Conservation (phyloP, 2,329 filamentous ascomycete species). For the Botrytis galanthina region DNA sequence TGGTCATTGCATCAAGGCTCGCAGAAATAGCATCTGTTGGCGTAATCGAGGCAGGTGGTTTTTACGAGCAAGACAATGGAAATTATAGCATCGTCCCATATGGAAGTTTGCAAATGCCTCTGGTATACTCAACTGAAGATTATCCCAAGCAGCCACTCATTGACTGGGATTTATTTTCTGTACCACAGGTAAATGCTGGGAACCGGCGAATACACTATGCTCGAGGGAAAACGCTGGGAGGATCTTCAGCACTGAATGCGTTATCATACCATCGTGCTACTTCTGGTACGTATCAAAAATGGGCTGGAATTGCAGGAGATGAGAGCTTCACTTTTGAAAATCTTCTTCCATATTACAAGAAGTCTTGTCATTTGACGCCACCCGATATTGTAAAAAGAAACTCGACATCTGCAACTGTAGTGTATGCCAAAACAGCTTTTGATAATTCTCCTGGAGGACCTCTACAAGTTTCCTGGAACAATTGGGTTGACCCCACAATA, state of each 20-base stretch:
- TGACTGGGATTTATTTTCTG: conserved; percentile 25
- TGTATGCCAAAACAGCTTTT: conserved; percentile 36
- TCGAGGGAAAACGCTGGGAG: conserved; percentile 40
- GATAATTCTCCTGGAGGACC: conserved; percentile 37
- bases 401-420: neutral
- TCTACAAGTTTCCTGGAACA: conserved; percentile 44
- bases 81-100: conserved; percentile 9
- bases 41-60: conserved; percentile 27
- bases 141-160: conserved; percentile 15
- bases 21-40: conserved; percentile 21
- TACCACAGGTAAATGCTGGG: conserved; percentile 24
- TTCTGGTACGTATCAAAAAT: conserved; percentile 40
- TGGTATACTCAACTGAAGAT: conserved; percentile 17
- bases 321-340: conserved; percentile 47
- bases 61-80: conserved; percentile 21
- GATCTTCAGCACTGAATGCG: conserved; percentile 27
- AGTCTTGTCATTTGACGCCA: conserved; percentile 30
- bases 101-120: neutral
- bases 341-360: conserved; percentile 47
- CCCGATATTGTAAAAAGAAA: conserved; percentile 31
- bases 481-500: conserved; percentile 34
- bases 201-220: conserved; percentile 28
- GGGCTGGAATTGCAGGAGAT: conserved; percentile 45
- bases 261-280: conserved; percentile 19
- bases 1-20: conserved; percentile 24